Evolutionary conservation across 495 filamentous ascomycete genomes (phyloP).

Genomic region (Cercophora sp.): DNA sequence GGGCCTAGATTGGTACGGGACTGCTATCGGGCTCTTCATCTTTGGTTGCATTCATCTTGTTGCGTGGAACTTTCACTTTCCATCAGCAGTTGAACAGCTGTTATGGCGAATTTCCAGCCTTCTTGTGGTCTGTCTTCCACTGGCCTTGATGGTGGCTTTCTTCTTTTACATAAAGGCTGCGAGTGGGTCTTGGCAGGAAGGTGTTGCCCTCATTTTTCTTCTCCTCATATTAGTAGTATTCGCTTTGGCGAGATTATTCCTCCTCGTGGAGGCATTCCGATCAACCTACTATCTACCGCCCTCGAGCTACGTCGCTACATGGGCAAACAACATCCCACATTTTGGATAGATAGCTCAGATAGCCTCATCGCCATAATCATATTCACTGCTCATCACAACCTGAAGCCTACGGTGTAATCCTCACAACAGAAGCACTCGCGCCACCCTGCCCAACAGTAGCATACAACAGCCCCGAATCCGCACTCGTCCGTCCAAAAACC

Average conservation of each 20-base stretch:
- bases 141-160: background rate
- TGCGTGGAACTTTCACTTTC: slow-evolving; percentile 8
- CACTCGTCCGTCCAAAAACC: too few species aligned
- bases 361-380: too few species aligned
- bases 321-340: slow-evolving; percentile 5
- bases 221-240: background rate
- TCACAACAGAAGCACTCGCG: too few species aligned
- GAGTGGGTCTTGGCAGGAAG: too few species aligned
- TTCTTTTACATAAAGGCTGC: background rate
- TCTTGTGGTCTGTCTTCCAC: background rate
- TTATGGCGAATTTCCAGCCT: slow-evolving; percentile 1
- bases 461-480: too few species aligned
- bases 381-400: too few species aligned
- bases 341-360: background rate
- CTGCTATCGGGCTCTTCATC: background rate
- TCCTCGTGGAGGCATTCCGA: slow-evolving; percentile 5
- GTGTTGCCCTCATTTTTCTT: background rate
- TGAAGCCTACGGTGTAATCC: too few species aligned
- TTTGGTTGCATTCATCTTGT: slow-evolving; percentile 10
- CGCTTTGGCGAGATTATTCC: background rate
- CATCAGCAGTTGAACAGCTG: background rate
- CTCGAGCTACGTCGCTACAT: background rate
- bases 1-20: too few species aligned
- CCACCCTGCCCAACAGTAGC: too few species aligned
- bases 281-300: slow-evolving; percentile 7